Conservation (phyloP, 371 early-diverging fungal species). For the Actinomucor elegans region DNA sequence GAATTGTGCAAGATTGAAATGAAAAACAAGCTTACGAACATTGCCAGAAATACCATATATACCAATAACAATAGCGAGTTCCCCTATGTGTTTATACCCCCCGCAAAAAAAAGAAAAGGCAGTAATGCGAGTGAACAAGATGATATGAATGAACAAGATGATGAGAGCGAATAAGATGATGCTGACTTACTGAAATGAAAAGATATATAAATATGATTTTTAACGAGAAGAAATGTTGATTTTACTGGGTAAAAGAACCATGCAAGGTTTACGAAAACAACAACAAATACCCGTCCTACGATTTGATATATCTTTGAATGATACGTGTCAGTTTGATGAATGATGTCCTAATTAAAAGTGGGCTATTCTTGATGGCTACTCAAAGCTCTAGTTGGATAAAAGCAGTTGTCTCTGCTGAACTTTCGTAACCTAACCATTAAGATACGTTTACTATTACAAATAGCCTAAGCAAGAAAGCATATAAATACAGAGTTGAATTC, state of each 20-base stretch:
- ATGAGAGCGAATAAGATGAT: slow-evolving; percentile 13
- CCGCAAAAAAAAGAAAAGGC: slow-evolving; percentile 15
- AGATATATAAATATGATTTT: slow-evolving; percentile 13
- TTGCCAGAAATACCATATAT: slow-evolving; percentile 16
- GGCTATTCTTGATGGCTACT: not conserved
- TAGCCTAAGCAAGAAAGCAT: too few species aligned
- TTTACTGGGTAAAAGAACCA: slow-evolving; percentile 14
- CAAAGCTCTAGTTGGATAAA: too few species aligned
- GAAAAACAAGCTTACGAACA: slow-evolving; percentile 11
- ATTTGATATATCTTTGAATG: too few species aligned
- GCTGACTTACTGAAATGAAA: slow-evolving; percentile 18
- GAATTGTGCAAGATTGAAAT: slow-evolving; percentile 16
- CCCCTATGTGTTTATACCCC: slow-evolving; percentile 15
- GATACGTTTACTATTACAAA: too few species aligned
- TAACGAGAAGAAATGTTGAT: slow-evolving; percentile 11
- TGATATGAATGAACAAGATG: slow-evolving; percentile 7
- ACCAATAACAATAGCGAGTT: slow-evolving; percentile 15
- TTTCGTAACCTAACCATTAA: too few species aligned
- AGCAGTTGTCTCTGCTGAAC: not conserved
- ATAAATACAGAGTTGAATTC: too few species aligned
- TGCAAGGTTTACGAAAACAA: slow-evolving; percentile 16
- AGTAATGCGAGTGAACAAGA: not conserved
- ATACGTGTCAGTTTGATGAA: slow-evolving; percentile 18
- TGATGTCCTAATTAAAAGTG: slow-evolving; percentile 13
- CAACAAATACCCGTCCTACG: slow-evolving; percentile 13